Base-by-base conservation (phyloP, 1,284 basidiomycete species). In the Volvariella surrecta region DNA sequence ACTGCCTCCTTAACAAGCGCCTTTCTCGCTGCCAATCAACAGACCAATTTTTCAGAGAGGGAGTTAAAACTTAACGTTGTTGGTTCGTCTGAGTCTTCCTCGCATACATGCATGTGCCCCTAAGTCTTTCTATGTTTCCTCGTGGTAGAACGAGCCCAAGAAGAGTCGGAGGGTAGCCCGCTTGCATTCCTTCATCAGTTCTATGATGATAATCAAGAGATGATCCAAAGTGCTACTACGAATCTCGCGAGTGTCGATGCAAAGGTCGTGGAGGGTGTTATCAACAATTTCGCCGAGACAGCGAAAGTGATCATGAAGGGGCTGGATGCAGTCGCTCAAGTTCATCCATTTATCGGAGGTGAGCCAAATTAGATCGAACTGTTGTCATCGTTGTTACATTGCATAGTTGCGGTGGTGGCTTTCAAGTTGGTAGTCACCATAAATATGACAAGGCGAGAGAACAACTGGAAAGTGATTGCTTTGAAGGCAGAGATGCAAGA, bases 401-500 rank as follows among this genome's bases (percentile, higher is more conserved):
- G n/a, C 17, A 11, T 39, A 73, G 72, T 64, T 16, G 66, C 62
- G 15, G 66, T 73, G 1, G 45, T 60, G 20, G 67, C 70, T 0
- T 73, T 73, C 55, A 64, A 67, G 48, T 54, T 61, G 2, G 66
- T 68, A 1, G 58, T 66, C 24, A 62, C 53, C 4, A 57, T 73
- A 10, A 63, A 71, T 30, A 42, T 66, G 16, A 66, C 58, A 9
- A 58, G 67, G 17, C 54, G 64, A 13, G 62, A 68, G 9, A 73
- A 73, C 40, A 65, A 72, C 46, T 57, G 55, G 45, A 70, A 68
- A 42, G 62, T 73, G 8, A 43, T 61, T 1, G 57, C 60, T 0
- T 52, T 74, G 4, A 65, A 64, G 41, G 47, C 64, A 13, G 59
- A 67, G 48, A 73, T 73, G 68, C 63, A 63, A 45, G 63, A 66